Evolutionary conservation across 148 eudicot genomes (phyloP), one percentile per base, ranked within the genome.

Genomic region (Diospyros lotus): DNA sequence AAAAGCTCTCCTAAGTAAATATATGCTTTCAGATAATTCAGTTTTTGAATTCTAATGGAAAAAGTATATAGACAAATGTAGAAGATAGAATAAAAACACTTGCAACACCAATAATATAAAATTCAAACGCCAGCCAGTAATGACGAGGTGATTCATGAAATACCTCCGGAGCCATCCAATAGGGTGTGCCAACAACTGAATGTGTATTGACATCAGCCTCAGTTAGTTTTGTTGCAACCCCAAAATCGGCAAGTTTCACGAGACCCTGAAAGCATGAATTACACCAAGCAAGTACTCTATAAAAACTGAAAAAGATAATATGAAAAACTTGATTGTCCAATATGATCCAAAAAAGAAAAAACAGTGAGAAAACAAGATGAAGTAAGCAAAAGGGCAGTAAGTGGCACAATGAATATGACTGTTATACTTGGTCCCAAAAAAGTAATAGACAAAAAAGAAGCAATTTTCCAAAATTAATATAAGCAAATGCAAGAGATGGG

Each of bases 121-220:
- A 72, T 58, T 44, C 66, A 13, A 28, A 44, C 40, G 2, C 28
- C 13, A 40, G 71, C 28, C 0, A 71, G 44, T 28, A 41, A 58
- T 17, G 41, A 55, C 65, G 42, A 41, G 28, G 56, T 28, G 43
- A 67, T 2, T 58, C 39, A 17, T 28, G 66, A 17, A 54, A 55
- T 85, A 96, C 99, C 99, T 96, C 99, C 61, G 99, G 98, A 67
- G 99, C 99, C 99, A 96, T 93, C 98, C 99, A 96, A 76, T 96
- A 96, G 14, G 99, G 99, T 41, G 99, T 96, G 77, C 99, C 99
- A 77, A 93, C 99, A 73, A 96, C 99, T 78, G 98, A 96, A 85
- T 93, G 99, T 63, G 99, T 96, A 75, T 93, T 96, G 58, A 86
- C 86, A 89, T 96, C 98, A 68, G 99, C 99, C 79, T 96, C 99